Percentiles rank a stretch among this genome's conserved stretches.
Evolutionary conservation across 2,329 filamentous ascomycete species (phyloP).

Genomic region (Epichloe sp.): DNA sequence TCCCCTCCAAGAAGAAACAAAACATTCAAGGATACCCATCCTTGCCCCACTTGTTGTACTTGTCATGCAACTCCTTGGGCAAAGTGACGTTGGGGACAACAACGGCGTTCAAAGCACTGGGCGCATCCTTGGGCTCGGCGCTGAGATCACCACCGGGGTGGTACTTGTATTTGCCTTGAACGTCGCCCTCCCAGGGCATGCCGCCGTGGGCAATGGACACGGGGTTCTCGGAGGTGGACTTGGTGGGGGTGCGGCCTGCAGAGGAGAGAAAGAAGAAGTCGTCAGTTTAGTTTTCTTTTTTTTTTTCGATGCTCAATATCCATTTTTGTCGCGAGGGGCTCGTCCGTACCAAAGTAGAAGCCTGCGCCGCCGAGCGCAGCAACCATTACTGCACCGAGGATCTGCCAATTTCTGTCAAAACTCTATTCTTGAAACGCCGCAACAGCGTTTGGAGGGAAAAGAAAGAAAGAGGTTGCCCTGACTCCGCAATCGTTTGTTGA

Average conservation of each 20-base stretch:
- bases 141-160: conserved; percentile 73
- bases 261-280: not conserved
- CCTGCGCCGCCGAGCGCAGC: conserved; percentile 78
- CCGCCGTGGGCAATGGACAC: conserved; percentile 62
- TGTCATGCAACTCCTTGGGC: conserved; percentile 86
- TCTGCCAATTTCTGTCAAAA: conserved; percentile 33
- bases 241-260: conserved; percentile 72
- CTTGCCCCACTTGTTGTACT: conserved; percentile 99
- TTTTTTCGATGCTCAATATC: no score
- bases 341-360: conserved; percentile 66
- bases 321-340: not conserved
- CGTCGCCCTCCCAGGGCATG: conserved; percentile 81
- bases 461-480: no score
- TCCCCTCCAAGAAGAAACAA: not conserved
- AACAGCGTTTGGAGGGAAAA: no score
- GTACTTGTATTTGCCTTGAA: conserved; percentile 59
- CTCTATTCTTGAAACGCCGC: not conserved
- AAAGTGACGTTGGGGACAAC: conserved; percentile 88
- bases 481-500: no score
- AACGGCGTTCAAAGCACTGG: conserved; percentile 88
- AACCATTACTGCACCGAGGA: conserved; percentile 84
- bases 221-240: conserved; percentile 64
- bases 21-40: conserved; percentile 59
- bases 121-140: conserved; percentile 71
- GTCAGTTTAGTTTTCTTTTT: no score